Base-by-base conservation (phyloP, 805 yeast species). In the Peterozyma xylosa region DNA sequence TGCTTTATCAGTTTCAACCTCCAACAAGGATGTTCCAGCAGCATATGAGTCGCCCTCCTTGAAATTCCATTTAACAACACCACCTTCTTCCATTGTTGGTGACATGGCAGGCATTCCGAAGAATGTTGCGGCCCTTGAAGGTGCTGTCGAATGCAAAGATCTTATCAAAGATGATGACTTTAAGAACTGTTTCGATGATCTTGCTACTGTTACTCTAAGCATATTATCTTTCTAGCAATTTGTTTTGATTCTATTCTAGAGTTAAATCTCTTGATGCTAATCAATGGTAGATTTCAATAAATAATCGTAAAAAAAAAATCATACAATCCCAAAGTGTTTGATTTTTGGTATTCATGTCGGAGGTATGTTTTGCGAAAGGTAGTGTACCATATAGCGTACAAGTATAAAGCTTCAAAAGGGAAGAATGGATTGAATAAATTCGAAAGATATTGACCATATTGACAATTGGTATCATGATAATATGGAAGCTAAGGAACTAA, bases 21-120 rank as follows among this genome's bases (percentile, higher is more conserved):
- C 93, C 35, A 86, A 59, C 33, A 86, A 60, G 3, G 81, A 84
- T 53, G 93, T 98, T 17, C 99, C 99, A 7, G 95, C 75, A 30
- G 68, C 57, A 64, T 84, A 91, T 3, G 70, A 44, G 3, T 86
- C 93, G 29, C 87, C 87, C 41, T 74, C 82, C 61, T 89, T 81
- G 56, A 81, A 71, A 60, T 87, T 86, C 99, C 99, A 91, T 43
- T 79, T 73, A 11, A 88, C 86, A 50, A 91, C 76, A 5, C 96
- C 96, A 35, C 99, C 99, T 59, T 82, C 86, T 30, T 89, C 88
- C 99, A 91, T 91, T 6, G 99, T 91, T 37, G 99, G 99, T 5
- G 97, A 90, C 96, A 91, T 87, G 21, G 99, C 97, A 3, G 99
- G 99, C 98, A 91, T 91, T 43, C 72, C 80, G 67, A 87, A 88